These are phyloP conservation scores for Violaceomyces palustris DNA, from an alignment of 1,284 basidiomycete genomes.

Conservation along the genomic window DNA sequence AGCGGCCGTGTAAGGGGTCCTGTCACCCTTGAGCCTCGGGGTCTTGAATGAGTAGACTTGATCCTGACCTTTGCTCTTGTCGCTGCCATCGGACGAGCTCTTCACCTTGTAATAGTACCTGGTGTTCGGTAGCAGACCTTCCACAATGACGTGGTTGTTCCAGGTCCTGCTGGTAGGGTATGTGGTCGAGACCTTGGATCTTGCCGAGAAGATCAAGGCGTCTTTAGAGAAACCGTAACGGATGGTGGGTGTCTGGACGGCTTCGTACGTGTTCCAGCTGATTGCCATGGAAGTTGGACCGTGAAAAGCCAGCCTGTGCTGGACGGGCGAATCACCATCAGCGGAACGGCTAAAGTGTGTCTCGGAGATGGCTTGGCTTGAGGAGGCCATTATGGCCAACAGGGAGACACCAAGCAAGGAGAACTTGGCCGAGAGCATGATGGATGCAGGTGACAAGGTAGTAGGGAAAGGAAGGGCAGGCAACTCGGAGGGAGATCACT, in stretches of 20 bases:
- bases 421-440: too few species aligned
- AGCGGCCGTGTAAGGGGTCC: slow-evolving; percentile 35
- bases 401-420: too few species aligned
- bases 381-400: too few species aligned
- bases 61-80: too few species aligned
- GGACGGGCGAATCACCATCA: slow-evolving; percentile 32
- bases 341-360: too few species aligned
- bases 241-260: slow-evolving; percentile 18
- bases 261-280: slow-evolving; percentile 35
- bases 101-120: slow-evolving; percentile 38
- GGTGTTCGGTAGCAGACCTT: slow-evolving; percentile 17
- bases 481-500: too few species aligned
- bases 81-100: slow-evolving; percentile 15
- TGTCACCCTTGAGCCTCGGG: slow-evolving; percentile 11
- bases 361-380: too few species aligned
- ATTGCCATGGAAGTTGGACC: slow-evolving; percentile 25
- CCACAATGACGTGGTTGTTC: slow-evolving; percentile 26
- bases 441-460: too few species aligned
- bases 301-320: slow-evolving; percentile 21
- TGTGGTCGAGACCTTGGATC: slow-evolving; percentile 21
- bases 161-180: slow-evolving; percentile 37
- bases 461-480: too few species aligned
- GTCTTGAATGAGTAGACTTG: slow-evolving; percentile 15
- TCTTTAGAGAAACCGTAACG: slow-evolving; percentile 14
- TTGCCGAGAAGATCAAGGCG: slow-evolving; percentile 5